These are phyloP conservation scores for Dacryopinax primogenitus DNA, from an alignment of 768 basidiomycete species.

Conservation along the genomic window DNA sequence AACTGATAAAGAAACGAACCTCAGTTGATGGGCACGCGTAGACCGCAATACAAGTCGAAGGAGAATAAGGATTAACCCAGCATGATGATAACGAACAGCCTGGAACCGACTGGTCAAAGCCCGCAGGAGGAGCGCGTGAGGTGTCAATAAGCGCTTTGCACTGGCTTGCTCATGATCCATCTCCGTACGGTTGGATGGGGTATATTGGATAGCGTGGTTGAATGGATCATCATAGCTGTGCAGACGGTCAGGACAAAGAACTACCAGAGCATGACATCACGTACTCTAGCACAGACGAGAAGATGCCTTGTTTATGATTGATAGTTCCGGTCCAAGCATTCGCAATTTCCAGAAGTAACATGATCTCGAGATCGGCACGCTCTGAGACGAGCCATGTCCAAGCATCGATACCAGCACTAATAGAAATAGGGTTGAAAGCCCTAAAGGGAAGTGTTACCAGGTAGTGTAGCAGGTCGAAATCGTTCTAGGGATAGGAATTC, in stretches of 20 bases:
- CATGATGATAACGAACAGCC: constrained; percentile 77
- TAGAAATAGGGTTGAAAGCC: constrained; percentile 72
- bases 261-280: constrained; percentile 22
- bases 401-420: constrained; percentile 78
- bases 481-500: constrained; percentile 40
- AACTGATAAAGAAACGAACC: constrained; percentile 35
- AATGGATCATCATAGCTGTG: constrained; percentile 79
- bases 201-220: constrained; percentile 69
- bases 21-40: constrained; percentile 56
- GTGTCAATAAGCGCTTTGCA: constrained; percentile 63
- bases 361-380: constrained; percentile 66
- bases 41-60: constrained; percentile 78
- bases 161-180: constrained; percentile 60
- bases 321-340: constrained; percentile 81
- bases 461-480: constrained; percentile 74
- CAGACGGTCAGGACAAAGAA: neutral
- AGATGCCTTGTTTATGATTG: constrained; percentile 63
- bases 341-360: constrained; percentile 71
- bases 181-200: constrained; percentile 73
- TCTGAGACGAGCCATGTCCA: constrained; percentile 96
- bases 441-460: constrained; percentile 80
- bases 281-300: constrained; percentile 69
- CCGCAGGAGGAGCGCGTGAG: constrained; percentile 73
- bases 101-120: constrained; percentile 87
- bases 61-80: constrained; percentile 72